phyloP scores from a whole-genome alignment of 1,139 yeast genomes.

The Saccharomyces hybrid region DNA sequence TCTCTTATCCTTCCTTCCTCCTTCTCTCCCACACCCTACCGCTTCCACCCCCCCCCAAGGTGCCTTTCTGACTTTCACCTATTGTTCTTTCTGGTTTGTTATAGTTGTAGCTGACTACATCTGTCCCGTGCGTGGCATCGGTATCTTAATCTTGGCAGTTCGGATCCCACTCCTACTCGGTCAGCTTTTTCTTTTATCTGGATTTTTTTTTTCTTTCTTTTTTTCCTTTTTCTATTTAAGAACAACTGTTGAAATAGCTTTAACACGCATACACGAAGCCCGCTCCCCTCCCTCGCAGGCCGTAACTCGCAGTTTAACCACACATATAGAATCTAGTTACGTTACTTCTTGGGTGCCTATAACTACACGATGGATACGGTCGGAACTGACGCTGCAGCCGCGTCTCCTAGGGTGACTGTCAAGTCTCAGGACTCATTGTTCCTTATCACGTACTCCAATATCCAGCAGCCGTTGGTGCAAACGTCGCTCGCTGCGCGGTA shows the following conservation, averaged over 20 bases:
- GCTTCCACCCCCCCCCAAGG: background rate
- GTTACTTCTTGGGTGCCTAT: background rate
- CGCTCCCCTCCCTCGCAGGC: background rate
- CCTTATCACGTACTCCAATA: conserved; percentile 25
- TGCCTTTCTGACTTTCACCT: background rate
- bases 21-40: too few species aligned
- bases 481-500: background rate
- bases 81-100: background rate
- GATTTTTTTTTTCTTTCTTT: background rate
- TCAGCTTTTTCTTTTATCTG: background rate
- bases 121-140: too few species aligned
- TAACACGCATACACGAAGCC: background rate
- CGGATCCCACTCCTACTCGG: conserved; percentile 4
- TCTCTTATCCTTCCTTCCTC: too few species aligned
- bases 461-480: conserved; percentile 4
- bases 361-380: background rate
- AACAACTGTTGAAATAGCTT: background rate
- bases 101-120: background rate
- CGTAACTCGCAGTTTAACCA: background rate
- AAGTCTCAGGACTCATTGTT: conserved; percentile 25
- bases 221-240: background rate
- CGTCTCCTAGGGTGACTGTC: conserved; percentile 25
- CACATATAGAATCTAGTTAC: background rate
- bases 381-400: conserved; percentile 4
- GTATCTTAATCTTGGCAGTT: background rate